Evolutionary conservation across 495 filamentous ascomycete genomes (phyloP).

Genomic region (Xylaria castorea): DNA sequence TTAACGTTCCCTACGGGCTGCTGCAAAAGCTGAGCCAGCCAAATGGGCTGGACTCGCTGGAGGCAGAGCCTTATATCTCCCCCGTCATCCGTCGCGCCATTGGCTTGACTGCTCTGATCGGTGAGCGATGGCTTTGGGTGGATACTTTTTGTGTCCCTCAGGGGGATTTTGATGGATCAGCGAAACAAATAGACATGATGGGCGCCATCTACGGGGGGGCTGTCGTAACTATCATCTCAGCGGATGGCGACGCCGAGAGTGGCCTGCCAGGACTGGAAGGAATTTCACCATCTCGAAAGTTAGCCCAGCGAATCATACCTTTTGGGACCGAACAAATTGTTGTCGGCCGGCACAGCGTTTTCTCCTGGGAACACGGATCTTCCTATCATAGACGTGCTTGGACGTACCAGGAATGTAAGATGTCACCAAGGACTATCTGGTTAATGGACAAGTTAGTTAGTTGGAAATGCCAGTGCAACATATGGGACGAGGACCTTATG

Average conservation of each 20-base stretch:
- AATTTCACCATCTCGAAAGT: not conserved
- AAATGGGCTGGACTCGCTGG: not conserved
- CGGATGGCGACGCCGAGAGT: not conserved
- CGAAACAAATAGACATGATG: not conserved
- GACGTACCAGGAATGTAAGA: not conserved
- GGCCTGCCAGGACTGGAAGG: not conserved
- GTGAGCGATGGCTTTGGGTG: not conserved
- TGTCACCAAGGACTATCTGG: not conserved
- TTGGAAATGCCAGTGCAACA: not conserved
- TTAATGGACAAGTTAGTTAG: not conserved
- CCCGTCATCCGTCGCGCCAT: not conserved
- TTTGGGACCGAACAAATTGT: not conserved
- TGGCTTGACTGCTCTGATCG: not conserved
- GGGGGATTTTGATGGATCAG: not conserved
- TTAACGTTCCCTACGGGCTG: not conserved
- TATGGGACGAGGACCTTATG: not conserved
- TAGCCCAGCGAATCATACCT: not conserved
- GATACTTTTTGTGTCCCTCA: not conserved
- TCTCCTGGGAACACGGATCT: not conserved
- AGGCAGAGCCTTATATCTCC: not conserved
- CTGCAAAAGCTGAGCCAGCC: not conserved
- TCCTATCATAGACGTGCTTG: not conserved
- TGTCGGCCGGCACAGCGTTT: not conserved
- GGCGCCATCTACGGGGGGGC: not conserved
- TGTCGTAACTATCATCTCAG: conserved; percentile 1